Conservation (phyloP, 1,284 basidiomycete genomes). For the Tilletiopsis washingtonensis region DNA sequence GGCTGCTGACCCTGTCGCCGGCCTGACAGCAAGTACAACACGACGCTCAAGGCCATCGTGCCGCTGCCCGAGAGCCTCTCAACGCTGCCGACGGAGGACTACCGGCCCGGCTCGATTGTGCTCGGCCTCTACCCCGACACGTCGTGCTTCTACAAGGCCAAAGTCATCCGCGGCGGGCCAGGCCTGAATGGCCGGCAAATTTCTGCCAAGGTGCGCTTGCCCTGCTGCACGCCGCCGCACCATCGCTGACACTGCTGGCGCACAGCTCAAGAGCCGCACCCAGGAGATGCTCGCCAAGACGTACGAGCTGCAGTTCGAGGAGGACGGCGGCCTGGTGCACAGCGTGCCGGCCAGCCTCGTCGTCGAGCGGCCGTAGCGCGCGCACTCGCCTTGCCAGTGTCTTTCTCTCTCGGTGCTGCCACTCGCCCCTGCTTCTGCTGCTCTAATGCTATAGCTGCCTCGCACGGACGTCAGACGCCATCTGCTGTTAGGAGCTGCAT, state of each 20-base stretch:
- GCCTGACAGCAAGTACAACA: slow-evolving; percentile 14
- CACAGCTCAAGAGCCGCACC: slow-evolving; percentile 18
- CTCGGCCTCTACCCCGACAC: slow-evolving; percentile 47
- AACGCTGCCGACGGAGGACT: slow-evolving; percentile 38
- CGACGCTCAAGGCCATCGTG: slow-evolving; percentile 37
- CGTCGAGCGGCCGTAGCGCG: slow-evolving; percentile 33
- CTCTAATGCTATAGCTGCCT: no score
- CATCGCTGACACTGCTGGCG: not conserved
- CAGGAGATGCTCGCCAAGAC: slow-evolving; percentile 32
- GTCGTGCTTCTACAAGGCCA: slow-evolving; percentile 45
- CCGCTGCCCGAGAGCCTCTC: slow-evolving; percentile 34
- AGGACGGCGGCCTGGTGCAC: slow-evolving; percentile 40
- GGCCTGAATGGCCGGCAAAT: slow-evolving; percentile 15
- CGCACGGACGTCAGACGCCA: no score
- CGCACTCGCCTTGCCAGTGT: no score
- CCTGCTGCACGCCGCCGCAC: not conserved
- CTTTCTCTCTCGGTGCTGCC: no score
- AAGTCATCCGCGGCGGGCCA: slow-evolving; percentile 40
- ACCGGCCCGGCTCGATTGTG: slow-evolving; percentile 30
- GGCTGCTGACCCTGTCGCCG: not conserved
- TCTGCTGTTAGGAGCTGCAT: no score
- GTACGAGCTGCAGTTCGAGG: slow-evolving; percentile 44
- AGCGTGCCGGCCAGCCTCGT: slow-evolving; percentile 42
- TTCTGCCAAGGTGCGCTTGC: slow-evolving; percentile 13
- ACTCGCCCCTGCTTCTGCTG: no score